Evolutionary conservation across 1,284 basidiomycete genomes (phyloP).

Genomic region (Ganoderma meredithae): DNA sequence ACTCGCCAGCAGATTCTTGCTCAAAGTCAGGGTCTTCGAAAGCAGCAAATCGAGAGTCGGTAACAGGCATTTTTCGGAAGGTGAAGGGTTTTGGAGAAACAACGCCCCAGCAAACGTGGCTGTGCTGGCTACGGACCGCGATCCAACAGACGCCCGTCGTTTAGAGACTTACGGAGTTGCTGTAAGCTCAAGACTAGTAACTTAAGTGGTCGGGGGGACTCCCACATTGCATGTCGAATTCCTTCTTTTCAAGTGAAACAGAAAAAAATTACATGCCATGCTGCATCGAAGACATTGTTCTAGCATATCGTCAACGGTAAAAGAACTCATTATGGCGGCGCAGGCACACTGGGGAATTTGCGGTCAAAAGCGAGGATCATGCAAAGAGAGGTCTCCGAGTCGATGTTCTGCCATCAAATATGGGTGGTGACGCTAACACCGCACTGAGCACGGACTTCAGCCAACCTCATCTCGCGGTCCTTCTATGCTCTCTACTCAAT

Average conservation of each 20-base stretch:
- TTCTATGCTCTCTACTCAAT: slow-evolving; percentile 2
- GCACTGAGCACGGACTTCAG: slow-evolving; percentile 19
- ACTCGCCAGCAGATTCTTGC: slow-evolving; percentile 17
- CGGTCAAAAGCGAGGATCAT: not conserved
- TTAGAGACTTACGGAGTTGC: too few species aligned
- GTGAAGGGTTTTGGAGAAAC: not conserved
- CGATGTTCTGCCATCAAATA: not conserved
- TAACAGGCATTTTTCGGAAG: slow-evolving; percentile 19
- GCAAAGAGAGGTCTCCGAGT: not conserved
- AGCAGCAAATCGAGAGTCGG: slow-evolving; percentile 38
- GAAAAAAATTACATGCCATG: too few species aligned
- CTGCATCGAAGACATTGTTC: too few species aligned
- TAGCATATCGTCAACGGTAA: too few species aligned
- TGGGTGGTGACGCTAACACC: not conserved
- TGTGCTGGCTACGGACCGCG: slow-evolving; percentile 6
- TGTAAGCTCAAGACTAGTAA: too few species aligned
- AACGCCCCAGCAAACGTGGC: slow-evolving; percentile 12
- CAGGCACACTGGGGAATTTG: not conserved
- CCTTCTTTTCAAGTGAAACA: too few species aligned
- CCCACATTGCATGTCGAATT: too few species aligned
- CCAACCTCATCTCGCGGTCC: slow-evolving; percentile 26
- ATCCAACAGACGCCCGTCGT: not conserved
- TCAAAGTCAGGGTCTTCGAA: slow-evolving; percentile 36
- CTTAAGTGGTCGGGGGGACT: too few species aligned
- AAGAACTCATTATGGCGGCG: not conserved